Base-by-base conservation (phyloP, 805 yeast genomes). In the Pichia nanzhaoensis region DNA sequence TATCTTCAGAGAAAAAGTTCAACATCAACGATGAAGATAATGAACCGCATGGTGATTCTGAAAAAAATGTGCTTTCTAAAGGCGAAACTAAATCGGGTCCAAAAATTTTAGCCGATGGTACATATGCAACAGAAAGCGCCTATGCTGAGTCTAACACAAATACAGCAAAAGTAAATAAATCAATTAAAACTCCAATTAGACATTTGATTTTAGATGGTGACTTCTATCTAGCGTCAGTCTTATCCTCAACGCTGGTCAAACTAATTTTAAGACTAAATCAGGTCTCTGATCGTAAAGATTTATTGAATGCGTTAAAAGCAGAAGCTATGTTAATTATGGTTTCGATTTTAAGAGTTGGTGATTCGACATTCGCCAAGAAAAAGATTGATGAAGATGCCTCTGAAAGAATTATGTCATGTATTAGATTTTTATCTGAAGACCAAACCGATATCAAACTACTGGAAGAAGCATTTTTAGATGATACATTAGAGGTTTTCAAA, bases 21-120 rank as follows among this genome's bases (percentile, higher is more conserved):
- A 44, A 30, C 13, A 42, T 42, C 14, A 14, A 20, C 10, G 38
- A 19, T 14, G 64, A 61, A 14, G 49, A 46, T 14, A 53, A 39
- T 10, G 49, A 58, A 21, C 6, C 22, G n/a, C 31, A 13, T 17
- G 28, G 21, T 2, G 31, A 34, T 24, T 10, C 34, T 22, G 57
- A 48, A 28, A 48, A 42, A 12, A 28, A 13, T 3, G 17, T n/a
- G 10, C 32, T 37, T n/a, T n/a, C n/a, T 14, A 57, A 22, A 31
- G 55, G 63, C 30, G 61, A 59, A 19, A 72, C 69, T 33, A 61
- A 66, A 5, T 41, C 55, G 2, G 86, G 86, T 37, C 97, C 97
- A 18, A 82, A 84, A 48, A 82, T 93, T 48, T 74, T 93, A 53
- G 96, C 99, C n/a, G 99, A 93, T 68, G 99, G 99, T 55, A 93